These are phyloP conservation scores for Cystobasidium tubakii DNA, from an alignment of 768 basidiomycete genomes.

Conservation along the genomic window DNA sequence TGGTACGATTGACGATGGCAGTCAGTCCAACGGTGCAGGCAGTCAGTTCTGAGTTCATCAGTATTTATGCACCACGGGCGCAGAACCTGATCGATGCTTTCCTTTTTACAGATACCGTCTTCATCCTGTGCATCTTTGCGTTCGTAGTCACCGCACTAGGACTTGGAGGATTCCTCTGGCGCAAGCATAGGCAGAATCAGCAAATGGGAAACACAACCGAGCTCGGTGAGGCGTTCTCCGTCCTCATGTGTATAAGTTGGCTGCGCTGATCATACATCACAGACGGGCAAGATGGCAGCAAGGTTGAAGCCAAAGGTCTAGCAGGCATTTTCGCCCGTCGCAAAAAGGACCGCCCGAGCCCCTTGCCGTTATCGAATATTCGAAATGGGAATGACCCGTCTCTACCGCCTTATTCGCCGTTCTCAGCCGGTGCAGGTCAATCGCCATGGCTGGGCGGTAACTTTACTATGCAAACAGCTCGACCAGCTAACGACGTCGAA, in stretches of 20 bases:
- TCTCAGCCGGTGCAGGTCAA: conserved; percentile 11
- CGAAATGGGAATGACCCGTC: conserved; percentile 11
- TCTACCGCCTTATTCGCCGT: conserved; percentile 30
- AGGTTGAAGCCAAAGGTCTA: neutral
- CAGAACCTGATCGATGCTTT: too few species aligned
- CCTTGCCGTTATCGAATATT: conserved; percentile 17
- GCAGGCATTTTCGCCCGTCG: conserved; percentile 6
- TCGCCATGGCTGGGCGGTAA: conserved; percentile 15
- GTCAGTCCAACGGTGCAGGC: neutral
- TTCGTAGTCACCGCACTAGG: conserved; percentile 25
- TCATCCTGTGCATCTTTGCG: conserved; percentile 29
- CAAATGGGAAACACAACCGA: neutral
- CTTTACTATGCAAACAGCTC: neutral
- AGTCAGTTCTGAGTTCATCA: neutral
- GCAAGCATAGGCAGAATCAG: conserved; percentile 12
- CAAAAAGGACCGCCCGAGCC: conserved; percentile 18
- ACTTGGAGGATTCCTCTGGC: conserved; percentile 21
- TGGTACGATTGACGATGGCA: neutral
- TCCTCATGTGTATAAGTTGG: neutral
- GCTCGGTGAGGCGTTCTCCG: too few species aligned
- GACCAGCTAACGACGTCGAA: neutral
- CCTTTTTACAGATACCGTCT: conserved; percentile 31
- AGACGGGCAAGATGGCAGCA: neutral
- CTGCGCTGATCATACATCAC: neutral
- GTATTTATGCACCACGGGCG: too few species aligned